These are phyloP conservation scores for Naganishia liquefaciens DNA, from an alignment of 1,284 basidiomycete species.

Conservation along the genomic window DNA sequence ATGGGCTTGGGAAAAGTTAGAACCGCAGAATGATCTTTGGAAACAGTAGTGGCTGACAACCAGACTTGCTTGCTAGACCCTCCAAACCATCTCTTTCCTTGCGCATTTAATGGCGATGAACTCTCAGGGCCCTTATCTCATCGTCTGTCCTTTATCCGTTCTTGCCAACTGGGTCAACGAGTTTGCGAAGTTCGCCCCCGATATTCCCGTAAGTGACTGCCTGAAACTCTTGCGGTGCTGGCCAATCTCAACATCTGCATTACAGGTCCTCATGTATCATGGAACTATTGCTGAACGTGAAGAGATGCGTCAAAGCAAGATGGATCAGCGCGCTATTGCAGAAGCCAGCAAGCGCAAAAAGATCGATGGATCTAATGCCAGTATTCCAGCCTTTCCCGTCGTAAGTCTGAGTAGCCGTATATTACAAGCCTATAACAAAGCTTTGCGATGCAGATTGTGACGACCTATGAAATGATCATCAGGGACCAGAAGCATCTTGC, in stretches of 20 bases:
- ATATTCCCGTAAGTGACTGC: slow-evolving; percentile 56
- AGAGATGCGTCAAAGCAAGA: slow-evolving; percentile 61
- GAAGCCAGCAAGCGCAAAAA: slow-evolving; percentile 31
- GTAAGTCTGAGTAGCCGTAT: slow-evolving; percentile 27
- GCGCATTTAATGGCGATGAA: slow-evolving; percentile 79
- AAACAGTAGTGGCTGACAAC: not conserved
- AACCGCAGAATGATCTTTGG: not conserved
- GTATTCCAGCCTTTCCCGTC: slow-evolving; percentile 36
- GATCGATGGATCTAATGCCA: slow-evolving; percentile 36
- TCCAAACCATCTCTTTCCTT: slow-evolving; percentile 90
- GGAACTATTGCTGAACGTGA: slow-evolving; percentile 76
- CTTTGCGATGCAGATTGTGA: slow-evolving; percentile 60
- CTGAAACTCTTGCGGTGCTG: not conserved
- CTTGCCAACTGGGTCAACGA: slow-evolving; percentile 90
- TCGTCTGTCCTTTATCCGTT: slow-evolving; percentile 90
- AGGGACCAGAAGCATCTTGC: slow-evolving; percentile 70
- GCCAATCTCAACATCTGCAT: not conserved
- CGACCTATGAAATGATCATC: slow-evolving; percentile 93
- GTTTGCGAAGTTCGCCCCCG: slow-evolving; percentile 78
- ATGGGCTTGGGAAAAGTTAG: slow-evolving; percentile 86
- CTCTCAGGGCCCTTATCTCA: slow-evolving; percentile 75
- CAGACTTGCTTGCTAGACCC: slow-evolving; percentile 60
- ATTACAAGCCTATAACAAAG: not conserved
- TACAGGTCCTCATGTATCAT: slow-evolving; percentile 77
- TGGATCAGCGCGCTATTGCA: slow-evolving; percentile 11